phyloP scores from a whole-genome alignment of 1,139 yeast species.

The Yamadazyma blattariae region DNA sequence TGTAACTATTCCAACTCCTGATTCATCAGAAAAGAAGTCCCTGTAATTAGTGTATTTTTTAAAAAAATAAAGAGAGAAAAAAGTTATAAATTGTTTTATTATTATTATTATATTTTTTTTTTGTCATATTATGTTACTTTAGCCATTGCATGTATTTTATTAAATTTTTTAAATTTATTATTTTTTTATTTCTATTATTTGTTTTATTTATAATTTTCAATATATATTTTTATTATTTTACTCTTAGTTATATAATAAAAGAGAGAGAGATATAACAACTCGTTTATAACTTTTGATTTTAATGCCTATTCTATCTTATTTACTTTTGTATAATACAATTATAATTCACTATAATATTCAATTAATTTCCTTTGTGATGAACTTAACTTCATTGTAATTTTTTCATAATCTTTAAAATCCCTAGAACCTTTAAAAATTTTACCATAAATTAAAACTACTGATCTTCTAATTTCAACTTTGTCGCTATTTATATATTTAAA shows the following conservation, averaged over 20 bases:
- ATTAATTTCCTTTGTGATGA: constrained; percentile 14
- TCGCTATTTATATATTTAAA: constrained; percentile 24
- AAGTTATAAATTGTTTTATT: too few relatives aligned
- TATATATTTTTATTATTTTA: neutral
- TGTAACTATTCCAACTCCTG: constrained; percentile 4
- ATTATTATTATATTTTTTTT: too few relatives aligned
- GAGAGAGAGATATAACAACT: too few relatives aligned
- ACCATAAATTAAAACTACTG: constrained; percentile 42
- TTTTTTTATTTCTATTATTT: neutral
- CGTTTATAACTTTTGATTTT: too few relatives aligned
- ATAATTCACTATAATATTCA: constrained; percentile 11
- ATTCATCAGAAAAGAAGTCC: constrained; percentile 4
- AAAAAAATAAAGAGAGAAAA: too few relatives aligned
- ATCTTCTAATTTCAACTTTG: constrained; percentile 39
- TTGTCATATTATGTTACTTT: neutral
- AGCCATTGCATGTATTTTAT: neutral
- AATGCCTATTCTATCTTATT: too few relatives aligned
- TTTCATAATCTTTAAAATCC: neutral
- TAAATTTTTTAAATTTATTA: neutral
- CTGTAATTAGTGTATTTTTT: too few relatives aligned
- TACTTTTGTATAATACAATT: constrained; percentile 1
- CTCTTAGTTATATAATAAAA: neutral
- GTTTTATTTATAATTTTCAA: neutral
- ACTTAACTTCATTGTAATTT: constrained; percentile 4
- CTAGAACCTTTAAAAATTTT: constrained; percentile 19